Percentiles rank a stretch among this genome's conserved stretches.
phyloP scores from a whole-genome alignment of 2,329 filamentous ascomycete genomes.

The Penicillium concentricum region DNA sequence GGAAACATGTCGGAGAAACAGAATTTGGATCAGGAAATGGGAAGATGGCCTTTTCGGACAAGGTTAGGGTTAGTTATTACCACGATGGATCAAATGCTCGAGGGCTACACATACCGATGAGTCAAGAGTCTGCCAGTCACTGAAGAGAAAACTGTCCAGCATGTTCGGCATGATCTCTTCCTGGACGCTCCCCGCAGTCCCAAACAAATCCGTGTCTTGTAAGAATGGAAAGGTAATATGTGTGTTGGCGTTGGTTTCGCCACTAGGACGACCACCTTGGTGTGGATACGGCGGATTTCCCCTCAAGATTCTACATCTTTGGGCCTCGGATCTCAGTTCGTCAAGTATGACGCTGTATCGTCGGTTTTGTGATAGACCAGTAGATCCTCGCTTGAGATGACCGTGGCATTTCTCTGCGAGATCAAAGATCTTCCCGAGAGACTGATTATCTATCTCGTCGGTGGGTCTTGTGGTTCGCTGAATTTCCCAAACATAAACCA shows the following conservation, averaged over 20 bases:
- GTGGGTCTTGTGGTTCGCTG: constrained; percentile 34
- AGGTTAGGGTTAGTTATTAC: not conserved
- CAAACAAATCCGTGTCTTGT: not conserved
- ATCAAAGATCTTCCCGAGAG: constrained; percentile 32
- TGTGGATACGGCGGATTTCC: not conserved
- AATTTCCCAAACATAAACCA: constrained; percentile 56
- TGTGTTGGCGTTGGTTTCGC: not conserved
- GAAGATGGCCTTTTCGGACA: constrained; percentile 1
- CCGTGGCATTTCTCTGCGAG: constrained; percentile 50
- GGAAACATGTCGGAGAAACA: constrained; percentile 2
- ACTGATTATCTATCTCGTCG: constrained; percentile 10
- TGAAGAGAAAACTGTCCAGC: not conserved
- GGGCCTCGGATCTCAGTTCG: constrained; percentile 47
- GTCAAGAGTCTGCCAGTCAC: constrained; percentile 9
- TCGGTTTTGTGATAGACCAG: constrained; percentile 45
- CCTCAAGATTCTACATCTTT: not conserved
- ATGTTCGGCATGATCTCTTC: not conserved
- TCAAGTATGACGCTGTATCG: constrained; percentile 56
- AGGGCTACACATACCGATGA: constrained; percentile 3
- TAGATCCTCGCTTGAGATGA: constrained; percentile 44
- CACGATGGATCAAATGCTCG: not conserved
- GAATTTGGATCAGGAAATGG: constrained; percentile 6
- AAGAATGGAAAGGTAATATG: not conserved
- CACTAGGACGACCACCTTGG: not conserved
- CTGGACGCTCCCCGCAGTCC: not conserved